Conservation (phyloP, 768 basidiomycete genomes). For the Paxillus involutus region DNA sequence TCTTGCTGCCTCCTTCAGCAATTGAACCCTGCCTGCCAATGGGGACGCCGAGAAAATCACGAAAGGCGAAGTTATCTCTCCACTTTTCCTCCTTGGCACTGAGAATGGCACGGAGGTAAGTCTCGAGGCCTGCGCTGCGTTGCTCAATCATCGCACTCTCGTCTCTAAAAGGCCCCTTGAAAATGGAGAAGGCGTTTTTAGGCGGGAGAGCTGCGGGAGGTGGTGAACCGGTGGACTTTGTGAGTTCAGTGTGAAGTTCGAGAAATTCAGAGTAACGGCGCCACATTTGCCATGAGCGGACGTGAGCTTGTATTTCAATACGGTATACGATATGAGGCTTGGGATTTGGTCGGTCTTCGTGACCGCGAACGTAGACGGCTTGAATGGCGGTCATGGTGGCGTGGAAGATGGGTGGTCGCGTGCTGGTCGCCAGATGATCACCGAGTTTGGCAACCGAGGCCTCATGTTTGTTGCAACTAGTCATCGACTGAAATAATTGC, state of each 20-base stretch:
- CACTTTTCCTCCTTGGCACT: slow-evolving; percentile 79
- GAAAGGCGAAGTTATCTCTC: slow-evolving; percentile 77
- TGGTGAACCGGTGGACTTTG: slow-evolving; percentile 72
- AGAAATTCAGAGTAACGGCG: slow-evolving; percentile 94
- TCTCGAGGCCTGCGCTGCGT: slow-evolving; percentile 73
- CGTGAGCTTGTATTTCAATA: slow-evolving; percentile 83
- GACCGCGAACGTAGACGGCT: slow-evolving; percentile 65
- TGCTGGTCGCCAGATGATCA: neutral
- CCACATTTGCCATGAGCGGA: slow-evolving; percentile 93
- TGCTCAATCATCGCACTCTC: slow-evolving; percentile 72
- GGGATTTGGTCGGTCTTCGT: slow-evolving; percentile 67
- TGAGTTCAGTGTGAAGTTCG: slow-evolving; percentile 80
- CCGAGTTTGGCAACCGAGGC: neutral
- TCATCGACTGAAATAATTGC: neutral
- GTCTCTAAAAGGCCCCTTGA: slow-evolving; percentile 48
- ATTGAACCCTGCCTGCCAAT: slow-evolving; percentile 49
- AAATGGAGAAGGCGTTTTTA: slow-evolving; percentile 75
- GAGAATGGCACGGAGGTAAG: slow-evolving; percentile 84
- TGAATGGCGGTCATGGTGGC: slow-evolving; percentile 69
- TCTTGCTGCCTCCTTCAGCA: slow-evolving; percentile 26
- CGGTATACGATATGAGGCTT: slow-evolving; percentile 82
- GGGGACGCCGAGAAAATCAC: slow-evolving; percentile 86
- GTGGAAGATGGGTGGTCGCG: slow-evolving; percentile 5
- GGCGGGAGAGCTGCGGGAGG: slow-evolving; percentile 83
- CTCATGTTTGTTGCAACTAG: neutral